Evolutionary conservation across 75 land plant species (phyloP), one percentile per base, ranked within the genome.

Genomic region (Chamaecyparis obtusa): DNA sequence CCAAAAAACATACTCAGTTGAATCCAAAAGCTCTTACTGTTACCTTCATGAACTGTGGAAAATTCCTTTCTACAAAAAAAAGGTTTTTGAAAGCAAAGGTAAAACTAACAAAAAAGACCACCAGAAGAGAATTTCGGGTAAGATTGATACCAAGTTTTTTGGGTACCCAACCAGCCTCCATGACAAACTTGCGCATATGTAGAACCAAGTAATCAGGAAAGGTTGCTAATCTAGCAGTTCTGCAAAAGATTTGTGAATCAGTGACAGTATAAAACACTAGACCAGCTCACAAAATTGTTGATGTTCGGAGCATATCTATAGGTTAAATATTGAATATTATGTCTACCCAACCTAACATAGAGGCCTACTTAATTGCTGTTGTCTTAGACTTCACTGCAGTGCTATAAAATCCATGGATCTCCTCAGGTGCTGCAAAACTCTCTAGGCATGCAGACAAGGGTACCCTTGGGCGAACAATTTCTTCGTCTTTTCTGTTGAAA

Each of bases 111-210:
- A 27, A 8, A 43, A 39, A 72, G 85, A 44, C 14, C 77, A 82
- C 16, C 49, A 88, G 15, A 41, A 77, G 41, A 30, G 24, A 76
- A 89, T 44, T 37, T 49, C 9, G 11, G 37, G 2, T 74, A n/a
- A 75, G 54, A 35, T 86, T 9, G 79, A 56, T 95, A 98, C 99
- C 99, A 24, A 98, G 93, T 77, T 98, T 98, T 79, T 93, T 95
- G 0, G 99, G 99, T 21, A 98, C 99, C 99, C 99, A 98, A 55
- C 99, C 97, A 80, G 87, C 99, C 48, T 94, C 99, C 94, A 98
- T 88, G 15, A 95, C 94, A 94, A 98, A 98, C 86, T 97, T 98
- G 9, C 98, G 92, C 99, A 98, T 96, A 86, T 98, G 99, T 87
- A 98, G 83, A 37, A 97, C 99, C 87, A 98, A 87, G 87, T 97